phyloP scores from a whole-genome alignment of 306 rosid species.

The Prunus dulcis region DNA sequence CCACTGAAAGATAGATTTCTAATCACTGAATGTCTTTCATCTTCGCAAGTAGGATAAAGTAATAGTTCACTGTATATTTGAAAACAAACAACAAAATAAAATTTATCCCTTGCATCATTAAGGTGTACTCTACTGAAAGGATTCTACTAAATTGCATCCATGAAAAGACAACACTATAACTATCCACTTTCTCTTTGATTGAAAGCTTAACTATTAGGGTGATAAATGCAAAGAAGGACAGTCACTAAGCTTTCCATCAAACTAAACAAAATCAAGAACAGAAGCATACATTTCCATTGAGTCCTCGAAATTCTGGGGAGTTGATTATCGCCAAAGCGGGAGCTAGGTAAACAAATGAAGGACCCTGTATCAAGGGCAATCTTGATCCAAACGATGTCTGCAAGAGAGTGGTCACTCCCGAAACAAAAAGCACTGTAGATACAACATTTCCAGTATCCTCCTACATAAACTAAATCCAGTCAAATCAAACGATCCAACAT shows the following conservation, averaged over 20 bases:
- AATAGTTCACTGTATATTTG: neutral
- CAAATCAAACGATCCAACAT: slow-evolving; percentile 37
- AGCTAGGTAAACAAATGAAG: slow-evolving; percentile 87
- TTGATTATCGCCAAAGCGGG: slow-evolving; percentile 85
- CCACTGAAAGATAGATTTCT: neutral
- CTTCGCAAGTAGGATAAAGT: neutral
- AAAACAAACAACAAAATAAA: neutral
- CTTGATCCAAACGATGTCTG: slow-evolving; percentile 87
- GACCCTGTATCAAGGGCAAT: slow-evolving; percentile 94
- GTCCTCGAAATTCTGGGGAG: slow-evolving; percentile 79
- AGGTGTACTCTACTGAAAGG: neutral
- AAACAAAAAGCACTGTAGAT: slow-evolving; percentile 83
- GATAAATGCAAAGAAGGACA: slow-evolving; percentile 15
- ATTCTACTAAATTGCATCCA: neutral
- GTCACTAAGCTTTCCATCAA: neutral
- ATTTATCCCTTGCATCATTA: neutral
- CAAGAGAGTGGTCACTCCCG: slow-evolving; percentile 86
- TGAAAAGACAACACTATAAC: neutral
- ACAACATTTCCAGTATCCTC: slow-evolving; percentile 89
- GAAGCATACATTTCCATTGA: slow-evolving; percentile 73
- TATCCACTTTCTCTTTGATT: neutral
- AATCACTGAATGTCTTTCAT: neutral
- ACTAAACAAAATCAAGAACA: slow-evolving; percentile 22
- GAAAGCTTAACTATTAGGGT: neutral
- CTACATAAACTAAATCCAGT: slow-evolving; percentile 61